Conservation (phyloP, 75 land plant genomes). For the Isoetes taiwanensis region DNA sequence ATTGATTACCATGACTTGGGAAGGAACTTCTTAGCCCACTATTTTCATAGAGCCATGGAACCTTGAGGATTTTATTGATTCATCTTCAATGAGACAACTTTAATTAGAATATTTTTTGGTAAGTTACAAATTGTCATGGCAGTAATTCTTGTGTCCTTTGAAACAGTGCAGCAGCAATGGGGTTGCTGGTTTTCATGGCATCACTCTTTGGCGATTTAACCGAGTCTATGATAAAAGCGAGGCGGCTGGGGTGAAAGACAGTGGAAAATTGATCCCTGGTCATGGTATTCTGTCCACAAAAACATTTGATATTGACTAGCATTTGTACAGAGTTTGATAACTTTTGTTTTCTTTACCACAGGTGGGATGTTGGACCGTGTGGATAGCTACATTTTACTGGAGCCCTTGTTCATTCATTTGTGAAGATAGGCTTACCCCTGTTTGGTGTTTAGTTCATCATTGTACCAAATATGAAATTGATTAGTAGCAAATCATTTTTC, state of each 20-base stretch:
- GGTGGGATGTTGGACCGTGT: constrained; percentile 89
- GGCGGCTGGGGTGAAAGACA: constrained; percentile 99
- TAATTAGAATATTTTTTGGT: no score
- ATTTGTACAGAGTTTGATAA: background rate
- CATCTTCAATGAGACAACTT: no score
- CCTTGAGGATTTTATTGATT: no score
- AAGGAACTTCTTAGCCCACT: no score
- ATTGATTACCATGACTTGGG: no score
- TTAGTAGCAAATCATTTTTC: no score
- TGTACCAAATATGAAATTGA: no score
- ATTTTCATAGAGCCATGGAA: no score
- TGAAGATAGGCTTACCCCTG: constrained; percentile 59
- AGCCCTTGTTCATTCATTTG: constrained; percentile 82
- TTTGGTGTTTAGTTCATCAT: constrained; percentile 75
- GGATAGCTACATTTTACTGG: constrained; percentile 97
- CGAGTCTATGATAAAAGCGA: constrained; percentile 93
- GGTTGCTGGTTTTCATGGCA: constrained; percentile 65
- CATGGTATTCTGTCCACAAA: constrained; percentile 47
- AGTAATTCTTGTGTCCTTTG: no score
- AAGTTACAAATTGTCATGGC: no score
- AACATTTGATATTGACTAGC: background rate
- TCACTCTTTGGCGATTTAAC: constrained; percentile 91
- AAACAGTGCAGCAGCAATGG: constrained; percentile 75
- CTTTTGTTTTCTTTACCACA: no score
- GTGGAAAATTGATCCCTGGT: constrained; percentile 89